These are phyloP conservation scores for Creolimax fragrantissima DNA, from an alignment of 78 protist species.

Conservation along the genomic window DNA sequence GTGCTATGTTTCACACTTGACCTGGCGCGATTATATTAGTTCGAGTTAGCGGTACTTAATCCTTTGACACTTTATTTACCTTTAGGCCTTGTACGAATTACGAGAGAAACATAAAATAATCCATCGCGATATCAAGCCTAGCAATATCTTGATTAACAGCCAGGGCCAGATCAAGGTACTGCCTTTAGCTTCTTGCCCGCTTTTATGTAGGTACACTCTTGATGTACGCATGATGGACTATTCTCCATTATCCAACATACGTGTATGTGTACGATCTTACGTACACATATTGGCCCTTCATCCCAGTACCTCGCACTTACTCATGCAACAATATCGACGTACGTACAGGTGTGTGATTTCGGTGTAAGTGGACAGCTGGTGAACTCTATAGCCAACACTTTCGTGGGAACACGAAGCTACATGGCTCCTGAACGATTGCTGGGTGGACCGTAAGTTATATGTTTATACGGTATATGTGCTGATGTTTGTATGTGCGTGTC, in stretches of 20 bases:
- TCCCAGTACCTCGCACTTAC: too few species aligned
- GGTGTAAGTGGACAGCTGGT: slow-evolving; percentile 47
- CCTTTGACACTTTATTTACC: not conserved
- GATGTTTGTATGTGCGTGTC: too few species aligned
- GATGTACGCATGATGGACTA: too few species aligned
- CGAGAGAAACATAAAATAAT: slow-evolving; percentile 19
- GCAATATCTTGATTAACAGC: slow-evolving; percentile 43
- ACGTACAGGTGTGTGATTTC: slow-evolving; percentile 49
- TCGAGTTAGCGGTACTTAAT: not conserved
- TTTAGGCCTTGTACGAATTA: slow-evolving; percentile 33
- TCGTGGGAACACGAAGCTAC: slow-evolving; percentile 71
- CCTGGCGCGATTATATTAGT: not conserved
- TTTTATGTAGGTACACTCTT: too few species aligned
- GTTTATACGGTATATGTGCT: too few species aligned
- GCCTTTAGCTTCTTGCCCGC: too few species aligned
- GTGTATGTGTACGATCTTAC: too few species aligned
- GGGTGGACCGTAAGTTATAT: not conserved
- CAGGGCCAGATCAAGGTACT: slow-evolving; percentile 42
- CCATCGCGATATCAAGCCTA: slow-evolving; percentile 61
- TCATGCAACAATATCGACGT: too few species aligned
- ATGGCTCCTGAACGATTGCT: slow-evolving; percentile 77
- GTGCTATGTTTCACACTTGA: too few species aligned
- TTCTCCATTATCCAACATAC: too few species aligned
- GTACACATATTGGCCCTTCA: too few species aligned
- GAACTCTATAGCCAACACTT: slow-evolving; percentile 35